Base-by-base conservation (phyloP, 2,329 filamentous ascomycete species). In the Ophiostoma perfectum region DNA sequence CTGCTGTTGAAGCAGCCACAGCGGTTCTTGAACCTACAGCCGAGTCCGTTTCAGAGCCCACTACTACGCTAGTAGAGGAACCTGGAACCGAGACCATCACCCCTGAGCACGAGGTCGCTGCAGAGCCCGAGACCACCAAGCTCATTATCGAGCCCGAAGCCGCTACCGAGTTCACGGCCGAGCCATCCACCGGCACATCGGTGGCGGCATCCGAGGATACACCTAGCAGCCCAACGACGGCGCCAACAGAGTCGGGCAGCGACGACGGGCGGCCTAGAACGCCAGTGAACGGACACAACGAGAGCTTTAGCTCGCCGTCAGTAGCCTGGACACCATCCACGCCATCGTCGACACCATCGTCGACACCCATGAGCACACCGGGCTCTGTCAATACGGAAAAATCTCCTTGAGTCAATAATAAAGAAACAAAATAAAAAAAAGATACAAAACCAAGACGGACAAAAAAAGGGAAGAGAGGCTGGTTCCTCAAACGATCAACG, bases 331-430 rank as follows among this genome's bases (percentile, higher is more conserved):
- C 66, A 55, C 45, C 65, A 41, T 60, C 68, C 11, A 62, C 55
- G 27, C 55, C 58, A n/a, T n/a, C 5, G 16, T 63, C 58, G 36
- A 41, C 58, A 42, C 39, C 39, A 16, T 38, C 36, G 58, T 41
- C 58, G 58, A 63, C 58, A 6, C 60, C 66, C 38, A 65, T 52
- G n/a, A 47, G 68, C 38, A 69, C 68, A n/a, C 68, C 68, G 6
- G 64, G 68, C 36, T 69, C 65, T 39, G 38, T 38, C 45, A 66
- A 38, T 9, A 38, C 41, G 9, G 39, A 16, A 18, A 60, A 52
- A 41, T 49, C 36, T 36, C 36, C 55, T 27, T 49, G 55, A 60
- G 55, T 60, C 27, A 4, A 38, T 38, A 60, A 16, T 2, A 27
- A 42, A 8, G 14, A 39, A 42, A 7, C 18, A 18, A 42, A 36